phyloP scores from a whole-genome alignment of 1,139 yeast genomes.

The Chernovozyma aurita region DNA sequence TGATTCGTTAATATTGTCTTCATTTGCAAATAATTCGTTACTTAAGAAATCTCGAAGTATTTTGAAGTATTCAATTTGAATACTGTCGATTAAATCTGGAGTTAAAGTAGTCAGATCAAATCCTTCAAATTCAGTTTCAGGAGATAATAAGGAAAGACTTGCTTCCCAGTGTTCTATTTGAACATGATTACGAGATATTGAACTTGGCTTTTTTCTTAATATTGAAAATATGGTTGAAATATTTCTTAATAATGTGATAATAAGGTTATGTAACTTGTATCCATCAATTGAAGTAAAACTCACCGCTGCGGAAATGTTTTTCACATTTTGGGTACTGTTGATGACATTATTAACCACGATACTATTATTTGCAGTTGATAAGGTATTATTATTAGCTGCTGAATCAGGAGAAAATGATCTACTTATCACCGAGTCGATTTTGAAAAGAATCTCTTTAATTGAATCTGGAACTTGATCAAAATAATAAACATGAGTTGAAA shows the following conservation, averaged over 20 bases:
- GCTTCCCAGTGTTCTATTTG: constrained; percentile 43
- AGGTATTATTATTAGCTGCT: not conserved
- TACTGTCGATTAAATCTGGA: constrained; percentile 20
- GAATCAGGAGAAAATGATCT: constrained; percentile 11
- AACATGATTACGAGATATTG: constrained; percentile 38
- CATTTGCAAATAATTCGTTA: constrained; percentile 22
- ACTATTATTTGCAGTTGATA: not conserved
- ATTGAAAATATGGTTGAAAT: constrained; percentile 28
- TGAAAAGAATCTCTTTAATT: constrained; percentile 49
- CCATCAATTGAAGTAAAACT: constrained; percentile 9
- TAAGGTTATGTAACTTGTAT: constrained; percentile 19
- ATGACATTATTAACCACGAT: not conserved
- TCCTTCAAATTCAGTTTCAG: constrained; percentile 18
- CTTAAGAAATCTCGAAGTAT: constrained; percentile 32
- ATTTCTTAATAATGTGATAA: constrained; percentile 29
- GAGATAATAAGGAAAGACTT: constrained; percentile 32
- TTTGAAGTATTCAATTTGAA: constrained; percentile 31
- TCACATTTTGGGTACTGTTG: not conserved
- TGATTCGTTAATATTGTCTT: constrained; percentile 7
- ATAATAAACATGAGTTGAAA: constrained; percentile 71
- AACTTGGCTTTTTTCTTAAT: constrained; percentile 26
- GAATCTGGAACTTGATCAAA: constrained; percentile 79
- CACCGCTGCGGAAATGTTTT: not conserved
- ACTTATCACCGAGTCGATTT: constrained; percentile 32
- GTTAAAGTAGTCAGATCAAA: constrained; percentile 15